Percentiles rank a stretch among this genome's conserved stretches.
phyloP scores from a whole-genome alignment of 805 yeast genomes.

The Zygoascus bituminiphila region DNA sequence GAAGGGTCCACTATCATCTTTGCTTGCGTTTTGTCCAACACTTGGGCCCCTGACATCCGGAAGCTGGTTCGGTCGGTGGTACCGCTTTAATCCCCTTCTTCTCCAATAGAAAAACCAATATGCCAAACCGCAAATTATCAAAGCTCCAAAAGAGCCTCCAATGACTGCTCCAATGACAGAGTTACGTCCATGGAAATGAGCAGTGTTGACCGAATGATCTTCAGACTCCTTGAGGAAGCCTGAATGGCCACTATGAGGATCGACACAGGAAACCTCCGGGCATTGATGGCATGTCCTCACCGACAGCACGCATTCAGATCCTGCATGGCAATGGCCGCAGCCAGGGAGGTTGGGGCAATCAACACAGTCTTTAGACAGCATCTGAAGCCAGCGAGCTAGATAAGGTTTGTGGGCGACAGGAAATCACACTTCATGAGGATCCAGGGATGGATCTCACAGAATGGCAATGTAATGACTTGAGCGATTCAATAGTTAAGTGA shows the following conservation, averaged over 20 bases:
- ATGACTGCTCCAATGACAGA: conserved; percentile 13
- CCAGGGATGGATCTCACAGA: too few species aligned
- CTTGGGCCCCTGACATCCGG: neutral
- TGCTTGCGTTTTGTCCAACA: neutral
- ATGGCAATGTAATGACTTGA: too few species aligned
- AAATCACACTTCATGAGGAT: too few species aligned
- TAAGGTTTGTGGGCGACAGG: too few species aligned
- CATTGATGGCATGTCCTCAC: conserved; percentile 14
- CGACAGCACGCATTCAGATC: conserved; percentile 13
- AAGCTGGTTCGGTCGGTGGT: neutral
- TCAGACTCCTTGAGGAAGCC: neutral
- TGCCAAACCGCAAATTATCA: neutral
- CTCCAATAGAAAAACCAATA: neutral
- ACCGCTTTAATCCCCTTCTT: neutral
- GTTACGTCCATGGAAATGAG: conserved; percentile 1
- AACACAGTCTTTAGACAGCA: conserved; percentile 7
- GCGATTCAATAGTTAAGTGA: too few species aligned
- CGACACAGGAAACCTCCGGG: conserved; percentile 11
- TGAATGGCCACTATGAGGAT: neutral
- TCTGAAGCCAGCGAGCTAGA: neutral
- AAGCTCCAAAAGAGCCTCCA: conserved; percentile 10
- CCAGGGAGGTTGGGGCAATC: conserved; percentile 12
- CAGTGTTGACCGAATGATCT: conserved; percentile 1
- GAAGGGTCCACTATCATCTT: neutral
- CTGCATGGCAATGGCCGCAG: conserved; percentile 14